Evolutionary conservation across 2,329 filamentous ascomycete species (phyloP).

Genomic region (Claviceps sp.): DNA sequence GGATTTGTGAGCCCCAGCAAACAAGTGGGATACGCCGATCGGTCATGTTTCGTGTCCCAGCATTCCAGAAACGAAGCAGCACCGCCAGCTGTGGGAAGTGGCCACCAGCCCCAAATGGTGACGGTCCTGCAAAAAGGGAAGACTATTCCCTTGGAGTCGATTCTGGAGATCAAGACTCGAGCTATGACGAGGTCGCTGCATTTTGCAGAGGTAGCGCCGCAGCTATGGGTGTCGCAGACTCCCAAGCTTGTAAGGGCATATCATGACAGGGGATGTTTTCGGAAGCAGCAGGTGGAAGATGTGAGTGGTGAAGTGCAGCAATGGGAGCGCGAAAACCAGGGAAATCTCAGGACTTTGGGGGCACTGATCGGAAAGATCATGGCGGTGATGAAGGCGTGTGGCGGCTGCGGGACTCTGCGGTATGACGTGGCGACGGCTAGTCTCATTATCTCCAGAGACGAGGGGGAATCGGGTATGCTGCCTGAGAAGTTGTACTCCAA

Average conservation of each 20-base stretch:
- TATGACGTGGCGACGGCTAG: not conserved
- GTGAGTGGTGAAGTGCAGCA: conserved; percentile 16
- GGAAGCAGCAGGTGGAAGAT: conserved; percentile 16
- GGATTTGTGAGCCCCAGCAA: conserved; percentile 19
- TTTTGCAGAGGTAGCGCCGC: conserved; percentile 22
- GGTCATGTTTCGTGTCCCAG: conserved; percentile 15
- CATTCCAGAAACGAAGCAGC: conserved; percentile 4
- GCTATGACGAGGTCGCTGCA: conserved; percentile 18
- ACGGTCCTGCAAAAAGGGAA: conserved; percentile 19
- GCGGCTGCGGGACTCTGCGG: not conserved
- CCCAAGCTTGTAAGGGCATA: conserved; percentile 32
- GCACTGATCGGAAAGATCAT: conserved; percentile 15
- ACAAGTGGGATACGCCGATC: conserved; percentile 8
- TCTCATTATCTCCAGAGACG: not conserved
- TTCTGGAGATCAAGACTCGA: conserved; percentile 32
- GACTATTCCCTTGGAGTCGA: conserved; percentile 20
- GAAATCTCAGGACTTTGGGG: conserved; percentile 17
- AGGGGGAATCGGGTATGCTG: not conserved
- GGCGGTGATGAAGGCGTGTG: not conserved
- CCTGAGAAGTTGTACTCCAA: conserved; percentile 1
- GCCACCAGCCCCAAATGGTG: conserved; percentile 13
- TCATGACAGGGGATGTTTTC: conserved; percentile 24
- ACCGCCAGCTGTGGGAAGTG: not conserved
- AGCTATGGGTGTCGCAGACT: conserved; percentile 34
- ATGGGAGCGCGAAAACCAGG: conserved; percentile 23